Conservation (phyloP, 257 asterid genomes). For the Solanum pennellii region DNA sequence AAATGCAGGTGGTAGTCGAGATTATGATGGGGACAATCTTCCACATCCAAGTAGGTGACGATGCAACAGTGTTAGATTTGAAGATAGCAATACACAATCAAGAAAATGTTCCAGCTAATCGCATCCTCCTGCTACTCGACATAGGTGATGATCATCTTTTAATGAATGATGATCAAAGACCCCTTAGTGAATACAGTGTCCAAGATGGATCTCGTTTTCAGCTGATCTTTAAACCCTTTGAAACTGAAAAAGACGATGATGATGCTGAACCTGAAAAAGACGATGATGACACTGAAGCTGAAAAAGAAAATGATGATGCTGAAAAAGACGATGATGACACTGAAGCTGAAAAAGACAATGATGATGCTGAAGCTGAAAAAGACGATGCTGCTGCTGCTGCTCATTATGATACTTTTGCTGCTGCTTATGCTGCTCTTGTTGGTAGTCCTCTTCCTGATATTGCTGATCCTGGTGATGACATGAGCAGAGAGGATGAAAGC, state of each 20-base stretch:
- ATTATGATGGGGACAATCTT: conserved; percentile 46
- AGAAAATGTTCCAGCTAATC: conserved; percentile 34
- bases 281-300: too few relatives aligned
- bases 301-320: too few relatives aligned
- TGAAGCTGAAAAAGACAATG: too few relatives aligned
- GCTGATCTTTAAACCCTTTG: conserved; percentile 18
- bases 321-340: too few relatives aligned
- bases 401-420: not conserved
- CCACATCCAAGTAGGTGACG: conserved; percentile 30
- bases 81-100: conserved; percentile 44
- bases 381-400: not conserved
- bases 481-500: not conserved
- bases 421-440: not conserved
- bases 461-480: not conserved
- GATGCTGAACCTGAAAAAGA: too few relatives aligned
- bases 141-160: conserved; percentile 1
- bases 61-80: conserved; percentile 39
- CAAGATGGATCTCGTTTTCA: conserved; percentile 48
- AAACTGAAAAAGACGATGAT: not conserved
- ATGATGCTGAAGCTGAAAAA: too few relatives aligned
- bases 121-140: conserved; percentile 41
- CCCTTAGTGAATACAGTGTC: conserved; percentile 39
- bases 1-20: conserved; percentile 47
- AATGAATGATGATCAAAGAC: conserved; percentile 16
- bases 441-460: not conserved